Conservation (phyloP, 805 yeast genomes). For the Teunomyces aglyptinius region DNA sequence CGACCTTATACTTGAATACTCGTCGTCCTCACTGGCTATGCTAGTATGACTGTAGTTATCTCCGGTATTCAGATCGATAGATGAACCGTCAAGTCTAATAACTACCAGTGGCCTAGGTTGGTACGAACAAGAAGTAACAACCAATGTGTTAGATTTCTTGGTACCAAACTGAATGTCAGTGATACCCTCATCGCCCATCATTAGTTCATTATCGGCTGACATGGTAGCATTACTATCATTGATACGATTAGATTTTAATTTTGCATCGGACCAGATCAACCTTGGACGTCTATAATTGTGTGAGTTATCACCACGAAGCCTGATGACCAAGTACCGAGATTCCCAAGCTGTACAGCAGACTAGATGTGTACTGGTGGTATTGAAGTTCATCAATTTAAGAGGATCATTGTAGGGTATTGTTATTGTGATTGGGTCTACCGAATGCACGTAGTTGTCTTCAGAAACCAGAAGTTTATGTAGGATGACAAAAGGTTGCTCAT, state of each 20-base stretch:
- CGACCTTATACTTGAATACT: conserved; percentile 21
- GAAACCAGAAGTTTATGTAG: conserved; percentile 42
- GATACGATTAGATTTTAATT: conserved; percentile 12
- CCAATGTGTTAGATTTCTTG: conserved; percentile 31
- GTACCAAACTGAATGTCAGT: conserved; percentile 67
- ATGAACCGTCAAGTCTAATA: conserved; percentile 40
- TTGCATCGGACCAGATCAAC: conserved; percentile 36
- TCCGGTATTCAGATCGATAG: conserved; percentile 39
- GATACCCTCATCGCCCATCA: conserved; percentile 83
- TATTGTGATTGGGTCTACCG: conserved; percentile 63
- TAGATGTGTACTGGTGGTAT: conserved; percentile 65
- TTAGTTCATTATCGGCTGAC: conserved; percentile 18
- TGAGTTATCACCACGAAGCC: conserved; percentile 53
- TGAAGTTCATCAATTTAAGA: conserved; percentile 68
- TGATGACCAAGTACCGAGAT: conserved; percentile 73
- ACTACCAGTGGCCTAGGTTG: conserved; percentile 32
- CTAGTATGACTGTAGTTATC: conserved; percentile 1
- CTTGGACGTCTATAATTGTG: conserved; percentile 37
- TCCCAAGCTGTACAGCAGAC: conserved; percentile 78
- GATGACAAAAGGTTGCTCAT: conserved; percentile 74
- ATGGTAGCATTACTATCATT: conserved; percentile 11
- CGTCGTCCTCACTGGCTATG: conserved; percentile 15
- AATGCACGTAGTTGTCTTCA: conserved; percentile 7
- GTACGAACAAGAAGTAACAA: conserved; percentile 39
- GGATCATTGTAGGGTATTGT: conserved; percentile 88